Evolutionary conservation across 1,284 basidiomycete genomes (phyloP).

Genomic region (Fomitopsis palustris): DNA sequence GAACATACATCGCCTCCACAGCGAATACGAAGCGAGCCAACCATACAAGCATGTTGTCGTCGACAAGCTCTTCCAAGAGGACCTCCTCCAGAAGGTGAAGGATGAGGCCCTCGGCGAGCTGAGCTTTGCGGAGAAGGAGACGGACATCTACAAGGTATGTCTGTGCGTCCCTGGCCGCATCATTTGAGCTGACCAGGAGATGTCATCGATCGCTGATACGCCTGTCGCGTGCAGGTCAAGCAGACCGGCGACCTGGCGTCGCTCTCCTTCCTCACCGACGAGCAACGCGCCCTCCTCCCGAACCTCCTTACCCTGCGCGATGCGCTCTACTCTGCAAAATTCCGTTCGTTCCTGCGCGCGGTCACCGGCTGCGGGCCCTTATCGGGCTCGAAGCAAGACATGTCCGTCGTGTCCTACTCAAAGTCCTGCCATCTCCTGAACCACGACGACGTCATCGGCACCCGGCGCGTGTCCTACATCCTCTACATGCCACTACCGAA

Average conservation of each 20-base stretch:
- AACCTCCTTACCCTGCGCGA: conserved; percentile 82
- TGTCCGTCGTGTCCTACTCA: conserved; percentile 92
- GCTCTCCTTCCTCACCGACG: conserved; percentile 75
- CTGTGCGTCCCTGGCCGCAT: too few species aligned
- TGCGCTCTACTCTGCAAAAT: conserved; percentile 86
- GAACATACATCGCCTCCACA: conserved; percentile 51
- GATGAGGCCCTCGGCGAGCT: conserved; percentile 84
- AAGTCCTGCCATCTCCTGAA: conserved; percentile 92
- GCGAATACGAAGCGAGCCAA: conserved; percentile 53
- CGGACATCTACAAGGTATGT: conserved; percentile 95
- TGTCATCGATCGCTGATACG: background rate
- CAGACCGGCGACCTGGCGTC: conserved; percentile 98
- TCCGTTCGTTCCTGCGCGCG: conserved; percentile 80
- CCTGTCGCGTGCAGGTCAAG: conserved; percentile 65
- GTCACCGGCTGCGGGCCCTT: conserved; percentile 95
- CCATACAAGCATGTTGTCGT: conserved; percentile 89
- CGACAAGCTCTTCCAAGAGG: conserved; percentile 82
- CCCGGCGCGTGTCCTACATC: conserved; percentile 94
- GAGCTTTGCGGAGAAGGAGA: conserved; percentile 95
- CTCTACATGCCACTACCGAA: conserved; percentile 93
- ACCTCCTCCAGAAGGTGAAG: conserved; percentile 73
- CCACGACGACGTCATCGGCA: conserved; percentile 98
- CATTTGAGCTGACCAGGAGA: background rate
- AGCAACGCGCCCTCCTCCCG: conserved; percentile 78
- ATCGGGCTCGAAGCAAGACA: conserved; percentile 92